Percentiles rank a stretch among this genome's conserved stretches.
Conservation (phyloP, 2,329 filamentous ascomycete genomes). For the Emergomyces africanus region DNA sequence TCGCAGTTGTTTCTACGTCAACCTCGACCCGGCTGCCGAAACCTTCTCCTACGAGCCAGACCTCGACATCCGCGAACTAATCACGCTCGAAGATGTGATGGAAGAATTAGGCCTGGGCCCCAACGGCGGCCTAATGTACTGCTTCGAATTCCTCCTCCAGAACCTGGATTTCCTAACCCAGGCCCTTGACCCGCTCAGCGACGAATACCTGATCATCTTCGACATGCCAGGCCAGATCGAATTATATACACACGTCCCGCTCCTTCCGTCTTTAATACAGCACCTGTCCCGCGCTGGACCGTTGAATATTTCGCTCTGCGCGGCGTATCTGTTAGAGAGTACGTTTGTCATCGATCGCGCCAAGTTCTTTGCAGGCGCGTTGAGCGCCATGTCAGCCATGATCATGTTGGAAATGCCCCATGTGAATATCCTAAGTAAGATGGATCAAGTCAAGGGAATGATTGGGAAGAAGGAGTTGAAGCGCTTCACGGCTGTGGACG, state of each 20-base stretch:
- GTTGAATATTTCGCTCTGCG: slow-evolving; percentile 83
- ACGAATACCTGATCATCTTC: slow-evolving; percentile 95
- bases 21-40: slow-evolving; percentile 93
- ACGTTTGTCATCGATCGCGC: slow-evolving; percentile 92
- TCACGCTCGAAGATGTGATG: slow-evolving; percentile 91
- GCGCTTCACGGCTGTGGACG: slow-evolving; percentile 78
- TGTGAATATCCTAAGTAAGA: slow-evolving; percentile 92
- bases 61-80: slow-evolving; percentile 89
- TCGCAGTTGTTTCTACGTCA: slow-evolving; percentile 94
- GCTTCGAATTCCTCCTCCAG: slow-evolving; percentile 90
- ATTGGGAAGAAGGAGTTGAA: slow-evolving; percentile 79
- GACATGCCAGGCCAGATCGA: slow-evolving; percentile 99
- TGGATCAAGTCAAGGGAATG: slow-evolving; percentile 90
- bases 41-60: slow-evolving; percentile 83
- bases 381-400: slow-evolving; percentile 98
- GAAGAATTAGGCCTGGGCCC: slow-evolving; percentile 83
- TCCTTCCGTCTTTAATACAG: slow-evolving; percentile 71
- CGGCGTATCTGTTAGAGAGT: slow-evolving; percentile 85
- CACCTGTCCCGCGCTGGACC: slow-evolving; percentile 67
- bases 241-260: slow-evolving; percentile 91
- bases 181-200: slow-evolving; percentile 69
- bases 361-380: slow-evolving; percentile 92
- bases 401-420: slow-evolving; percentile 96
- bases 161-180: slow-evolving; percentile 88
- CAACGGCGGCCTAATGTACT: slow-evolving; percentile 89